Base-by-base conservation (phyloP, 305 asterid species). In the Euphrasia arctica region DNA sequence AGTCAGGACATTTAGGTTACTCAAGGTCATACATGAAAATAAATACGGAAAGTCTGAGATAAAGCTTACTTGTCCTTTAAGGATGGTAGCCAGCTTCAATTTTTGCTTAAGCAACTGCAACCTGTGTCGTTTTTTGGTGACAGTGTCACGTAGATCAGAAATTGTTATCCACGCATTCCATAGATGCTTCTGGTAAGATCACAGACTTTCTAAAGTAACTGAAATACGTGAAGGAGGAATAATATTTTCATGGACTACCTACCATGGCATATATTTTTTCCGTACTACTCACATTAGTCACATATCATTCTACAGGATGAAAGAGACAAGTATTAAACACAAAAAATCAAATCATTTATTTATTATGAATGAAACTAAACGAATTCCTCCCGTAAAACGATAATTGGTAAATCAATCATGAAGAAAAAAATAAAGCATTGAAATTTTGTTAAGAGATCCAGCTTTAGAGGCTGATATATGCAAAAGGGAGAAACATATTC, bases 161-260 rank as follows among this genome's bases (percentile, higher is more conserved):
- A 89, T 91, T 72, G 93, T 86, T 78, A 91, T 84, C 96, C 94
- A 88, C 6, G 95, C 91, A 41, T 89, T 86, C 96, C 98, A 88
- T 43, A 91, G 83, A 68, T 80, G 79, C 77, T 83, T 83, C 98
- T 91, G 88, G 73, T 59, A 69, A 42, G 72, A 29, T 61, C 32
- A 63, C 42, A 49, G 27, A 49, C 49, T 28, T 41, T 36, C 42
- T 36, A 6, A 56, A 64, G 57, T 74, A 57, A 64, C 22, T 18
- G 27, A 13, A 51, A 51, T 13, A 6, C 10, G 25, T 50, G 6
- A 1, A 50, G 28, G 3, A 51, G 28, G 0, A 51, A 47, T 4
- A 47, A 47, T 43, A 43, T 47, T 47, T 12, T 47, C 9, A 36
- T 36, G 42, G 42, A 36, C 42, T 36, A 6, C 42, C 42, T 36